Base-by-base conservation (phyloP, 768 basidiomycete species). In the Tulasnella sp. region DNA sequence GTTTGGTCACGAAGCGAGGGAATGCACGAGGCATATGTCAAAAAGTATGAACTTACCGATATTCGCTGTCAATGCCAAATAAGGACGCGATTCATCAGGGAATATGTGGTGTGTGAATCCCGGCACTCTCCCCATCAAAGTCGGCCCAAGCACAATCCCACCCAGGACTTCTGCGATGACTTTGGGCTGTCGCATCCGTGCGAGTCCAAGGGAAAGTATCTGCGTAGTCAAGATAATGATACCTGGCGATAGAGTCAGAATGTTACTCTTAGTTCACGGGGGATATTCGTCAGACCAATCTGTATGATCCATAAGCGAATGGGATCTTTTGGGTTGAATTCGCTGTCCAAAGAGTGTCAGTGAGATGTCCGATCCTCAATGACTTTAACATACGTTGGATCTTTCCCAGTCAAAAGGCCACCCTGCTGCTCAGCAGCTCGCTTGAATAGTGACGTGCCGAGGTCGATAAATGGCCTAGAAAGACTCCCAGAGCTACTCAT, bases 71-170 rank as follows among this genome's bases (percentile, higher is more conserved):
- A 98, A 79, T 48, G 78, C 79, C 22, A 98, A 78, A 62, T 81
- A 92, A 0, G 89, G 72, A 5, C 74, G 62, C 0, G 88, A 90
- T 0, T 69, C 67, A 0, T 62, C 1, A 0, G 93, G 90, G 64
- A 98, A 98, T 48, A 95, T 79, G 61, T 79, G 78, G 39, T 83
- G 48, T 0, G 89, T 81, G 67, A 98, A 98, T 4, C 83, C 81
- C 0, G 90, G 90, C 53, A 95, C 88, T 20, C 82, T 77, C 22
- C 92, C 85, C 50, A 80, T 70, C 3, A 75, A 73, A 10, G 79
- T 81, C 58, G 61, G 65, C 70, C 84, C 84, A 10, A 93, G 72
- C n/a, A 96, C 58, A 56, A 96, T 90, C 6, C 93, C 92, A 4
- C 85, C 90, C 10, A 54, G 15, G 27, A 56, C 54, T 54, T 70